phyloP scores from a whole-genome alignment of 345 rosid genomes.

The Carallia brachiata region DNA sequence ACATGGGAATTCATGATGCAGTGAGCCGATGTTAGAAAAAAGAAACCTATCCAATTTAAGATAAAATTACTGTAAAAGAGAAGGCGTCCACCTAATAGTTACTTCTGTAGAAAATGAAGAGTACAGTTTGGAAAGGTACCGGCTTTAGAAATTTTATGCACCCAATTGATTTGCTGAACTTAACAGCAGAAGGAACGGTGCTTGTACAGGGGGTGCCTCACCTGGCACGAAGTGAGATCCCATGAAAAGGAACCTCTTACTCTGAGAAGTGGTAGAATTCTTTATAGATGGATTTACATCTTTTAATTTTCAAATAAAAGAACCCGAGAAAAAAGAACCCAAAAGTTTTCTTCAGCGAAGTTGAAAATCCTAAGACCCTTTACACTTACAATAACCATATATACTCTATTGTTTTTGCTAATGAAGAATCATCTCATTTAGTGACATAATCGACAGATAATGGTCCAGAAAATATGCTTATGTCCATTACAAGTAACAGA shows the following conservation, averaged over 20 bases:
- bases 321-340: not conserved
- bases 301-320: not conserved
- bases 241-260: too few species aligned
- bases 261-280: not conserved
- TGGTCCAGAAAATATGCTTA: not conserved
- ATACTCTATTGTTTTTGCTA: not conserved
- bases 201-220: slow-evolving; percentile 4
- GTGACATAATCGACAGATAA: not conserved
- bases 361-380: not conserved
- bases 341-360: not conserved
- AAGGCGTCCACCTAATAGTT: too few species aligned
- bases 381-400: not conserved
- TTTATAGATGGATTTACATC: not conserved
- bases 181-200: not conserved
- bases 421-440: not conserved
- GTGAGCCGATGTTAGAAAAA: too few species aligned
- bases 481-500: too few species aligned
- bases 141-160: too few species aligned
- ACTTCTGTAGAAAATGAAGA: too few species aligned
- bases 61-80: too few species aligned
- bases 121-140: too few species aligned
- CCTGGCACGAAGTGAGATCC: not conserved
- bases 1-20: too few species aligned
- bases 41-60: too few species aligned
- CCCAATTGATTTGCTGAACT: not conserved